Evolutionary conservation across 495 filamentous ascomycete species (phyloP), one percentile per base, ranked within the genome.

Genomic region (Pyrenula massariospora): DNA sequence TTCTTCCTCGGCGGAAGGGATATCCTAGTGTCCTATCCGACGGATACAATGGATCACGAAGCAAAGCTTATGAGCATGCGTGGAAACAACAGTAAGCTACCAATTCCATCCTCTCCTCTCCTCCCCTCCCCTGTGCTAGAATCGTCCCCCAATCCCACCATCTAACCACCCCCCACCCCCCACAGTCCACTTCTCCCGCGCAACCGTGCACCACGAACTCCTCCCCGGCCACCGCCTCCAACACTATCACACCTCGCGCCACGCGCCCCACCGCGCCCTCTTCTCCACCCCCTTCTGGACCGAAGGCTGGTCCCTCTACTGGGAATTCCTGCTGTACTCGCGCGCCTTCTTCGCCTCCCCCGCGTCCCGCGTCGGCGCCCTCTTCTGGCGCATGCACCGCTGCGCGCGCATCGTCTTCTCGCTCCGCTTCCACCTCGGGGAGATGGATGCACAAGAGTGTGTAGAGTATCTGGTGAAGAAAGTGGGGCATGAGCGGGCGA

Each of bases 271-370:
- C 61, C 72, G 76, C 12, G 57, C 60, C 20, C 55, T 78, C 1
- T 79, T 79, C 59, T 65, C 68, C 50, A 81, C 75, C 0, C 76
- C 75, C 1, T 81, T 80, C 59, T 78, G 66, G 66, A 71, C 77
- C 22, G 77, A 81, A 65, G 77, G 77, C 42, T 79, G 76, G 77
- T 70, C 74, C 2, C 63, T 79, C 47, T 80, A 81, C 58, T 78
- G 74, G 76, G 77, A 80, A 63, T 70, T 78, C 66, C 63, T 72
- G 53, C 68, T 73, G 52, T 77, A 65, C 73, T 76, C 60, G 63
- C 68, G 52, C 65, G 65, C 5, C 31, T 42, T 42, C 31, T 42
- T 42, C 31, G 5, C 31, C 12, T 64, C 68, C n/a, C 65, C 76
- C 12, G 66, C 76, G 58, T 70, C 78, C 54, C 67, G 66, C 47